Evolutionary conservation across 306 rosid species (phyloP).

Genomic region (Morella rubra): DNA sequence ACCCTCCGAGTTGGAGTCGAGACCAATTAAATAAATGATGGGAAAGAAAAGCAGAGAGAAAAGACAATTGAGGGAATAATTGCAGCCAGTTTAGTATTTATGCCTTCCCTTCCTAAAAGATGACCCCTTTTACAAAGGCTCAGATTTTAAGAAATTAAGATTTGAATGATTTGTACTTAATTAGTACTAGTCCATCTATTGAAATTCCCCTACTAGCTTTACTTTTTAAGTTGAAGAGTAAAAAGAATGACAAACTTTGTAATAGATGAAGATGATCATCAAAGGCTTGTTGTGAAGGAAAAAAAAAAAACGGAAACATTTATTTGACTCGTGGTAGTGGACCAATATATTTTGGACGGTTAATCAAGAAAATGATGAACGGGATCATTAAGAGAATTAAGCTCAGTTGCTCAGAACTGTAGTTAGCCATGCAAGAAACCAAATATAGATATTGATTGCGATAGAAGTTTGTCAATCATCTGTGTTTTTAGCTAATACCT

Average conservation of each 20-base stretch:
- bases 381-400: too few relatives aligned
- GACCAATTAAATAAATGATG: neutral
- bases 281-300: too few relatives aligned
- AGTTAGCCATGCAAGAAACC: too few relatives aligned
- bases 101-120: neutral
- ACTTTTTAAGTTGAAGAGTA: neutral
- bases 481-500: neutral
- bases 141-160: neutral
- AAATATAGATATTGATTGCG: neutral
- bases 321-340: too few relatives aligned
- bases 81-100: conserved; percentile 1
- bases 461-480: neutral
- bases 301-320: too few relatives aligned
- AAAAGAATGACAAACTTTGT: too few relatives aligned
- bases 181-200: too few relatives aligned
- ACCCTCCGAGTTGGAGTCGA: neutral
- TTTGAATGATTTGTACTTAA: neutral
- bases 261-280: too few relatives aligned
- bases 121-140: neutral
- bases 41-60: neutral
- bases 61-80: neutral
- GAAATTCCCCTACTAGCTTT: neutral
- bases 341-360: too few relatives aligned
- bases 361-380: too few relatives aligned
- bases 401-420: neutral